phyloP scores from a whole-genome alignment of 1,284 basidiomycete genomes.

The Irpex sp. region DNA sequence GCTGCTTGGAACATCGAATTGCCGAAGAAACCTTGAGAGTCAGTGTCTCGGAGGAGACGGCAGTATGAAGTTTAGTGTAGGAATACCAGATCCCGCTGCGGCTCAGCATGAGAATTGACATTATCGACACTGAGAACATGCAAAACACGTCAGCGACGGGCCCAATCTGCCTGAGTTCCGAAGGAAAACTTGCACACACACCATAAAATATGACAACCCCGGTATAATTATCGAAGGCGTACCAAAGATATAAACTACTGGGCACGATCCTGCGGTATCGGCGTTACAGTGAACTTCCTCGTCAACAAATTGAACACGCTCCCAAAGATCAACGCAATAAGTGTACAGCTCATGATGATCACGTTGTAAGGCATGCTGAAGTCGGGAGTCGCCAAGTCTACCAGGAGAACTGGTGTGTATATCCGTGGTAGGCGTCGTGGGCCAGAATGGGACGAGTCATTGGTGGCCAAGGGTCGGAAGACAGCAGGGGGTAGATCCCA shows the following conservation, averaged over 20 bases:
- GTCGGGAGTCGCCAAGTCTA: conserved; percentile 93
- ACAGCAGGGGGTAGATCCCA: conserved; percentile 90
- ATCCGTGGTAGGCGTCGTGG: conserved; percentile 38
- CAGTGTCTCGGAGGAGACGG: too few relatives aligned
- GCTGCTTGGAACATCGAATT: too few relatives aligned
- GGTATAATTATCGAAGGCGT: neutral
- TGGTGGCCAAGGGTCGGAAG: conserved; percentile 44
- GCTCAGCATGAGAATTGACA: neutral
- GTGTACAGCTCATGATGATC: conserved; percentile 91
- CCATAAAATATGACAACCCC: neutral
- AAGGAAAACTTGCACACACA: neutral
- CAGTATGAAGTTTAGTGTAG: too few relatives aligned
- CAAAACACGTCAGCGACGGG: neutral
- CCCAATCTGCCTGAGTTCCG: neutral
- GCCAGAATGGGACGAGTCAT: neutral
- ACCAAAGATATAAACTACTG: neutral
- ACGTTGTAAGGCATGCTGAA: conserved; percentile 99
- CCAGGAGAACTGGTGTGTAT: conserved; percentile 80
- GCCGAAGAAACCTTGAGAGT: too few relatives aligned
- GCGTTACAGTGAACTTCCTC: conserved; percentile 37
- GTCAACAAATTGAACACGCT: conserved; percentile 87
- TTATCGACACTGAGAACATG: neutral
- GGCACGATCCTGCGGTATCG: neutral
- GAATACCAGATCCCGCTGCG: too few relatives aligned
- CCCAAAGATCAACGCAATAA: conserved; percentile 93